phyloP scores from a whole-genome alignment of 192 early-diverging fungal genomes.

The Coemansia sp. region DNA sequence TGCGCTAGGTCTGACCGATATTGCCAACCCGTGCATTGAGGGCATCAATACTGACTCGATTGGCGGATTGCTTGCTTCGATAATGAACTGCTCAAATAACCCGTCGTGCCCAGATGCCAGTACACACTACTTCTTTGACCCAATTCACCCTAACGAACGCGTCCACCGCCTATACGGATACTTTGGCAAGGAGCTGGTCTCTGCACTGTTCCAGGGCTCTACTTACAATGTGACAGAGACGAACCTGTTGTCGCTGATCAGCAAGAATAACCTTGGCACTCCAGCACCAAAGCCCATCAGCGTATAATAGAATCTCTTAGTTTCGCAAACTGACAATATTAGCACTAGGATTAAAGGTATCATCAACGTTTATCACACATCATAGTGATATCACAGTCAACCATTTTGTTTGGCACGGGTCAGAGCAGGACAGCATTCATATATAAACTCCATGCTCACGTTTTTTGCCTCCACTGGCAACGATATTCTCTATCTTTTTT shows the following conservation, averaged over 20 bases:
- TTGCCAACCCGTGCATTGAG: constrained; percentile 41
- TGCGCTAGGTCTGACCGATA: constrained; percentile 43
- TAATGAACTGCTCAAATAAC: constrained; percentile 35
- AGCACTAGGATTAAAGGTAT: no score
- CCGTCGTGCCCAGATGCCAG: constrained; percentile 43
- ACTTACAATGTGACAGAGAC: constrained; percentile 28
- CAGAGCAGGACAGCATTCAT: no score
- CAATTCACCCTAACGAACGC: constrained; percentile 51
- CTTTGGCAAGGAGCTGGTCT: constrained; percentile 34
- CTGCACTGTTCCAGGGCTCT: constrained; percentile 21
- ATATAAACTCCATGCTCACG: no score
- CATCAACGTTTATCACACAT: no score
- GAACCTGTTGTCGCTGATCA: constrained; percentile 30
- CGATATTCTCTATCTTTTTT: no score
- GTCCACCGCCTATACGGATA: constrained; percentile 54
- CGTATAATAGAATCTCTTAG: neutral
- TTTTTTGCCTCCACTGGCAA: no score
- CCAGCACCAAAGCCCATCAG: constrained; percentile 38
- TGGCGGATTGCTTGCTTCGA: constrained; percentile 31
- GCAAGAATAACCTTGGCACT: constrained; percentile 31
- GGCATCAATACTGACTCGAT: constrained; percentile 47
- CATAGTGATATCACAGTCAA: no score
- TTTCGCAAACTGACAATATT: no score
- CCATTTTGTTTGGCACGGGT: no score
- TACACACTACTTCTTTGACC: constrained; percentile 51